Evolutionary conservation across 495 filamentous ascomycete species (phyloP).

Genomic region (Xylaria curta): DNA sequence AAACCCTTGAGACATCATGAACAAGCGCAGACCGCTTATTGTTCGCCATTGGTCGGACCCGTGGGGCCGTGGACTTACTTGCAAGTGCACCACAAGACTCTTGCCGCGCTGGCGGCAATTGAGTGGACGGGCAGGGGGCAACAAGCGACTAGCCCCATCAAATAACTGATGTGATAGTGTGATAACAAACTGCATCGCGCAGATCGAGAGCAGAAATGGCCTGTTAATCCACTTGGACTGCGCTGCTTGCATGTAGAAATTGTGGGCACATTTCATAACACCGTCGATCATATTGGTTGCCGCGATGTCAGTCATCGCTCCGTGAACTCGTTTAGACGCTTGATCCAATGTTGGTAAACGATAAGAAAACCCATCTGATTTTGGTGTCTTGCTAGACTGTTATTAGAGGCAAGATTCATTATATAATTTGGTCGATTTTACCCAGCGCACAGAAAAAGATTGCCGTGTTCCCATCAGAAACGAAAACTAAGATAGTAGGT

Average conservation of each 20-base stretch:
- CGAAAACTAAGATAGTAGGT: not conserved
- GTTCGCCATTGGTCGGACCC: too few species aligned
- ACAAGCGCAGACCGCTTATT: not conserved
- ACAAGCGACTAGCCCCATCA: conserved; percentile 17
- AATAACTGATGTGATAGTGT: conserved; percentile 24
- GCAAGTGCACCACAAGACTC: too few species aligned
- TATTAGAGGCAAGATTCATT: not conserved
- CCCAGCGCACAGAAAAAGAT: not conserved
- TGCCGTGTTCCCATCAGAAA: not conserved
- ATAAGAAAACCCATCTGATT: not conserved
- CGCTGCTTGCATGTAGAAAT: not conserved
- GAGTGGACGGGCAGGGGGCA: conserved; percentile 16
- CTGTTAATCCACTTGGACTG: conserved; percentile 12
- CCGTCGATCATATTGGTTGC: not conserved
- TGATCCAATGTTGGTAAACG: not conserved
- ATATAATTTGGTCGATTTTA: not conserved
- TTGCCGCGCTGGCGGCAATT: conserved; percentile 24
- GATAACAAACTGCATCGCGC: conserved; percentile 13
- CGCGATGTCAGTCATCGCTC: not conserved
- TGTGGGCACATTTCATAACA: conserved; percentile 11
- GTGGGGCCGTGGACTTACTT: not conserved
- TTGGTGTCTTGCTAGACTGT: not conserved
- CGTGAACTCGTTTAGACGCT: not conserved
- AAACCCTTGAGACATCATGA: not conserved
- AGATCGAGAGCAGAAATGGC: conserved; percentile 11